Evolutionary conservation across 2,329 filamentous ascomycete genomes (phyloP).

Genomic region (Ilyonectria robusta): DNA sequence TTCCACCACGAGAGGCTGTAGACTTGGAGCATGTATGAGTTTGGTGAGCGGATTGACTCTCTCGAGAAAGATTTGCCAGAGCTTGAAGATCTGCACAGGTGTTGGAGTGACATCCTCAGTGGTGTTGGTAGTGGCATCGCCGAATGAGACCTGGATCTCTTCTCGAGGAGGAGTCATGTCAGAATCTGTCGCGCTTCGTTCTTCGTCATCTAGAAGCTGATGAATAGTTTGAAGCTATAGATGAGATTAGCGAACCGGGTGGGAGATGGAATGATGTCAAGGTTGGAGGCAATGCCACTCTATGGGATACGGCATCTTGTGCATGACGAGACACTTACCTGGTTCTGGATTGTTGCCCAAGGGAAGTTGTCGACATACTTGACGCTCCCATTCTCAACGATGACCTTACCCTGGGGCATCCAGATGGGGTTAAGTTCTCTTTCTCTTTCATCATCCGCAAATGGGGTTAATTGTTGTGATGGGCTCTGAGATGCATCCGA

Average conservation of each 20-base stretch:
- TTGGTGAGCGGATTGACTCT: conserved; percentile 26
- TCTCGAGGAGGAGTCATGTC: conserved; percentile 11
- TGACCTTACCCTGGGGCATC: conserved; percentile 20
- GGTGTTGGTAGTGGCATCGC: not conserved
- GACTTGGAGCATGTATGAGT: conserved; percentile 22
- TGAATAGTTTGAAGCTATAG: conserved; percentile 17
- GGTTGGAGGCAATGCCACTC: not conserved
- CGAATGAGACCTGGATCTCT: conserved; percentile 16
- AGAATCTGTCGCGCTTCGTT: conserved; percentile 14
- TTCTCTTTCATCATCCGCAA: not conserved
- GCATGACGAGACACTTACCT: conserved; percentile 2
- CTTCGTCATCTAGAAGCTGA: conserved; percentile 21
- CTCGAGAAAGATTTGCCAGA: conserved; percentile 26
- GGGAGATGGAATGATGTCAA: not conserved
- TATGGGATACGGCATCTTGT: not conserved
- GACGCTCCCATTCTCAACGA: conserved; percentile 17
- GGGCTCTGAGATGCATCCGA: conserved; percentile 17
- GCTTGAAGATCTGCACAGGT: conserved; percentile 27
- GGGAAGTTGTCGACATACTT: conserved; percentile 27
- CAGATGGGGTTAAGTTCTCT: conserved; percentile 8
- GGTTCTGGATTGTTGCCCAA: conserved; percentile 21
- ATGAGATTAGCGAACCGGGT: not conserved
- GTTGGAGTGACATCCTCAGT: conserved; percentile 13
- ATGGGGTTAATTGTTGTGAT: conserved; percentile 4
- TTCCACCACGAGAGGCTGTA: conserved; percentile 22